Evolutionary conservation across 768 basidiomycete genomes (phyloP).

Genomic region (Baorangia bicolor): DNA sequence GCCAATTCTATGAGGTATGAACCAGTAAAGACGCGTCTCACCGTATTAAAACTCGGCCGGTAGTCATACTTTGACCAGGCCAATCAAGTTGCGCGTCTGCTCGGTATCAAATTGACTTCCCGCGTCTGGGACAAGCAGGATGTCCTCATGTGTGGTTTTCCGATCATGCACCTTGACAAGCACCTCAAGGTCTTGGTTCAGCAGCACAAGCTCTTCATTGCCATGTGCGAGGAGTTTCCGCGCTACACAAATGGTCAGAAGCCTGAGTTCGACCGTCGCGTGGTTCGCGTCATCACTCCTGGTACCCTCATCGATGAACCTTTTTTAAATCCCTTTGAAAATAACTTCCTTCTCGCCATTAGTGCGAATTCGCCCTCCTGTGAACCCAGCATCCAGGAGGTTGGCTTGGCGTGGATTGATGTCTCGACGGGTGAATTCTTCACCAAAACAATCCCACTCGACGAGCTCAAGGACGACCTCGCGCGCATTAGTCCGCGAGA

Average conservation of each 20-base stretch:
- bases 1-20: constrained; percentile 91
- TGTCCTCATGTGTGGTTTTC: constrained; percentile 90
- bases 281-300: constrained; percentile 86
- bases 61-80: constrained; percentile 97
- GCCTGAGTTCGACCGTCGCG: constrained; percentile 71
- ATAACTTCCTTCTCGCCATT: constrained; percentile 85
- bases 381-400: constrained; percentile 6
- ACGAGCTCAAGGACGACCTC: constrained; percentile 74
- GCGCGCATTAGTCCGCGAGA: constrained; percentile 80
- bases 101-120: constrained; percentile 82
- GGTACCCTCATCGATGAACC: constrained; percentile 93
- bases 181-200: constrained; percentile 85
- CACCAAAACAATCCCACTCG: constrained; percentile 56
- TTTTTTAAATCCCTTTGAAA: constrained; percentile 82
- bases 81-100: constrained; percentile 64
- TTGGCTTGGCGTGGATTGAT: constrained; percentile 93
- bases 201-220: constrained; percentile 80
- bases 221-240: constrained; percentile 91
- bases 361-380: constrained; percentile 19
- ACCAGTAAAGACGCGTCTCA: background rate
- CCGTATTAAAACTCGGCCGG: constrained; percentile 5
- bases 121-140: constrained; percentile 69
- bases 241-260: constrained; percentile 48
- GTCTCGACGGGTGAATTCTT: constrained; percentile 94
- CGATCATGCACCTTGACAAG: constrained; percentile 79